Base-by-base conservation (phyloP, 257 asterid species). In the Rehmannia glutinosa region DNA sequence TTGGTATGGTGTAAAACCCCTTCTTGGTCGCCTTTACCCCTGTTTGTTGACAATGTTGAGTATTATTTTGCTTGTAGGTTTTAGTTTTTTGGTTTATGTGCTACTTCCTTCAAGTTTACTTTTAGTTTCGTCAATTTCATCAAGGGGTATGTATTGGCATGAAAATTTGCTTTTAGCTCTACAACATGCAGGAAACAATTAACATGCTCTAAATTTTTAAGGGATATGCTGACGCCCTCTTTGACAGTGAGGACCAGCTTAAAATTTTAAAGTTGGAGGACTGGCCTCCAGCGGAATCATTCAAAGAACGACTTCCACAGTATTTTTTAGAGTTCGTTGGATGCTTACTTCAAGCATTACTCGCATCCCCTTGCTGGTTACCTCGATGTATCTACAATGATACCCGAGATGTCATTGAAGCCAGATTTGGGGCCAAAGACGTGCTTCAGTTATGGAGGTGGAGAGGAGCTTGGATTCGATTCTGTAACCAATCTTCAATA, bases 341-440 rank as follows among this genome's bases (percentile, higher is more conserved):
- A 28, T 55, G 62, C 62, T 55, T 55, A 42, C 62, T 55, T 55
- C 62, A 55, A 17, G 62, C 62, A 27, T 13, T 55, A 55, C 25
- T 27, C 62, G 28, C 41, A 28, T 13, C 59, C 59, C 15, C 43
- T 21, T 1, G 62, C 38, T 23, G 51, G 51, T 16, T 45, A 42
- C 17, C 50, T 42, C 2, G 76, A 84, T 72, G 77, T 84, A 16
- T 79, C 84, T 30, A 55, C 17, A 52, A 78, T 75, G 43, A 64
- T 84, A 42, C 87, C 87, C 0, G 1, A 35, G 0, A 2, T 62
- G 0, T 74, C 70, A 30, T 52, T 76, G 74, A 84, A 78, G 61
- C 83, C 87, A 20, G 83, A 84, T 61, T 16, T 81, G 82, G 86
- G 85, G 19, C 90, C 87, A 43, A 81, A 84, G 79, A 78, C 84